Evolutionary conservation across 805 yeast genomes (phyloP), one percentile per base, ranked within the genome.

Genomic region (Pichia nakasei): DNA sequence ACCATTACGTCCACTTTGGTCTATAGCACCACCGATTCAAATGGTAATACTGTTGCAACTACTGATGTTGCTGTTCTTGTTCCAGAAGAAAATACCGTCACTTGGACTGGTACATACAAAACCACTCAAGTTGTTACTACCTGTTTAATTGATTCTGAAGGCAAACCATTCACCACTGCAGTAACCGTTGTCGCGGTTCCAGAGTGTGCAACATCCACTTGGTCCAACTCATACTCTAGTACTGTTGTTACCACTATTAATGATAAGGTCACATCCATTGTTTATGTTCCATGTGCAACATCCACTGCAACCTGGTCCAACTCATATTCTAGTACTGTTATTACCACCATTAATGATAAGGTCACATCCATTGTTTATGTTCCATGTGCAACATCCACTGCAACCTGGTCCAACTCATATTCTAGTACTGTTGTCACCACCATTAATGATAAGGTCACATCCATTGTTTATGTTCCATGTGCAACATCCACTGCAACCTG

Each of bases 291-390:
- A 4, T 11, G 35, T 33, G n/a, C 18, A 33, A 17, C 38, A 12
- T 24, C 38, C 3, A 17, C 39, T 24, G 31, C 41, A 15, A 29
- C 35, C 9, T 39, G 41, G 41, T 9, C 29, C 15, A 29, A 29
- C 5, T 19, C 24, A 5, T 39, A 21, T 29, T 24, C 41, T 9
- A 21, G 24, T 5, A 39, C 41, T 9, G 17, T 18, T 22, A 27
- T 32, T 21, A 31, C 36, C 8, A 22, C 35, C n/a, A 24, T 39
- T 5, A 18, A 22, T n/a, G 35, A 32, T 7, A 21, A 27, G 6
- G 41, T 18, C 5, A 39, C 41, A 12, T 21, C 36, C n/a, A 15
- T 39, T 21, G 41, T 39, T 39, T 39, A 21, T n/a, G 41, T 39
- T 31, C 41, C 41, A 20, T 29, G 35, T 22, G 32, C 19, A 21